Base-by-base conservation (phyloP, 2,329 filamentous ascomycete species). In the Exophiala bonariae region DNA sequence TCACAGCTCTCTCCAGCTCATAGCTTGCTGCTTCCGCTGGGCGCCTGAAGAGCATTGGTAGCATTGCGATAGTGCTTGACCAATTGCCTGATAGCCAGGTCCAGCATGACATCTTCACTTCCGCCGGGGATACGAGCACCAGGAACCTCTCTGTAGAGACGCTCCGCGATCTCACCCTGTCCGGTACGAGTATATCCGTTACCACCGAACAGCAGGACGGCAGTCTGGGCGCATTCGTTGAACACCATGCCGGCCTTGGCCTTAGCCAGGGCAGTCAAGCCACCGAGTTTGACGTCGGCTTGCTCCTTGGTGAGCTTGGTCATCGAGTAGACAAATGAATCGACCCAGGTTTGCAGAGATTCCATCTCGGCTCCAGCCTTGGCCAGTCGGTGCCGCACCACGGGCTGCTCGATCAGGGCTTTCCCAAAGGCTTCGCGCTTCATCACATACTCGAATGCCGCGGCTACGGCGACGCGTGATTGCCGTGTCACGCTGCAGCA, bases 201-300 rank as follows among this genome's bases (percentile, higher is more conserved):
- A 1, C 86, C 86, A 3, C 86, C 86, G 63, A 89, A 88, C n/a
- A 89, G 63, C 44, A 89, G 62, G 34, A 87, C 78, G 1, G 85
- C 83, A 41, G 76, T 81, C 58, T 83, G 78, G 4, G 85, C 83
- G 62, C 84, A 87, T 63, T 86, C 83, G 52, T 86, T 83, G 37
- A 89, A 56, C 6, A 89, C 83, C 55, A 86, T 85, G 1, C 82
- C 86, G 1, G 80, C 77, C 59, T 87, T 82, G 1, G 86, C 86
- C 67, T 90, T 90, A 10, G 79, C 78, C 63, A 88, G 69, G 2
- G 84, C 86, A 4, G 84, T 88, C 58, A 88, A 63, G 0, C 86
- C 86, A 0, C 86, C 86, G 1, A 90, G 71, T 60, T 86, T 63
- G 2, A 61, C 57, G 52, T 74, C 70, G 7, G 66, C 65, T 36